These are phyloP conservation scores for Suillus decipiens DNA, from an alignment of 768 basidiomycete genomes.

Conservation along the genomic window DNA sequence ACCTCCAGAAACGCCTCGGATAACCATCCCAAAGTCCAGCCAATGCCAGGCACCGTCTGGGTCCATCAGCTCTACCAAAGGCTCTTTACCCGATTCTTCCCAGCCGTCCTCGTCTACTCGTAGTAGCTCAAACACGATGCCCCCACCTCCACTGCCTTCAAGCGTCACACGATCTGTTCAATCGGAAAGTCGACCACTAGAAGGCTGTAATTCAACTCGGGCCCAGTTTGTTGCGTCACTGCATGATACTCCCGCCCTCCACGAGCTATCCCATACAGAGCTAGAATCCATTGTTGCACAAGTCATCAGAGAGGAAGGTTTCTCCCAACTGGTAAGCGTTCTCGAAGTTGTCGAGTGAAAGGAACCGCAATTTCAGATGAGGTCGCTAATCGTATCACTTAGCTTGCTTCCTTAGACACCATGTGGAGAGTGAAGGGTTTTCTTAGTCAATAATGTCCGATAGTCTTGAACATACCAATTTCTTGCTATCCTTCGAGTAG, in stretches of 20 bases:
- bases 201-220: constrained; percentile 12
- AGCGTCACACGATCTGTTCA: constrained; percentile 10
- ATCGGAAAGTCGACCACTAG: background rate
- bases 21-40: background rate
- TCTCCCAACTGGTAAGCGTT: constrained; percentile 64
- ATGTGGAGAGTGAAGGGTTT: constrained; percentile 54
- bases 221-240: constrained; percentile 41
- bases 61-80: constrained; percentile 12
- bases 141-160: constrained; percentile 34
- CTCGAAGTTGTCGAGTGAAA: background rate
- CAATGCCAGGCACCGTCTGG: constrained; percentile 2
- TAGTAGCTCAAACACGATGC: constrained; percentile 24
- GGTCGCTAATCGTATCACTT: constrained; percentile 6
- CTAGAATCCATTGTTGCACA: constrained; percentile 61
- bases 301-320: constrained; percentile 75
- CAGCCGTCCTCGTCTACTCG: constrained; percentile 31
- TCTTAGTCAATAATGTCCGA: constrained; percentile 23
- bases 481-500: constrained; percentile 1
- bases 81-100: constrained; percentile 35
- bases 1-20: constrained; percentile 26
- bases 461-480: background rate
- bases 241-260: constrained; percentile 48
- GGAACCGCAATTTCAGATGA: constrained; percentile 7
- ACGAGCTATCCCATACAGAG: constrained; percentile 49
- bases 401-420: constrained; percentile 56